Percentiles rank a stretch among this genome's conserved stretches.
Conservation (phyloP, 805 yeast genomes). For the Lipomyces spencermartinsiae region DNA sequence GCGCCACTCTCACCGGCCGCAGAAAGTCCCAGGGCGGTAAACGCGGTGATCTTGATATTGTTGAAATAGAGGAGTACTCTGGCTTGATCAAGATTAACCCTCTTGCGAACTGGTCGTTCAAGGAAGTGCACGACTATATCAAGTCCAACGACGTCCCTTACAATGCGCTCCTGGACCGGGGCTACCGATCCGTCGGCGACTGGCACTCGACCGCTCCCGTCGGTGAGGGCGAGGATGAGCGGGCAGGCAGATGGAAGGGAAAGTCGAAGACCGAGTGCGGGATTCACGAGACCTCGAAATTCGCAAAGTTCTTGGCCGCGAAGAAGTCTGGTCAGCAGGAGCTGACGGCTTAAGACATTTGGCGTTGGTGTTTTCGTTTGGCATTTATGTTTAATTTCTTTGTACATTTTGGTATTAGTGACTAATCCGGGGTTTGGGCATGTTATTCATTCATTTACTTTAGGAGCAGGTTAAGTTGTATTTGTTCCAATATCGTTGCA, state of each 20-base stretch:
- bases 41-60: conserved; percentile 69
- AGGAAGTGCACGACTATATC: conserved; percentile 71
- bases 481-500: background rate
- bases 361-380: conserved; percentile 2
- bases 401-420: background rate
- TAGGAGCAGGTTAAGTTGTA: background rate
- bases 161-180: conserved; percentile 80
- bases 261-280: conserved; percentile 94
- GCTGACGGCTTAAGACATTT: conserved; percentile 5
- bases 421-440: background rate
- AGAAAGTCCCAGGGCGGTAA: conserved; percentile 90
- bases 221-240: conserved; percentile 88
- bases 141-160: conserved; percentile 78
- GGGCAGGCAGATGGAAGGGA: conserved; percentile 98
- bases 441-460: background rate
- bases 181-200: conserved; percentile 92
- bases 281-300: conserved; percentile 81
- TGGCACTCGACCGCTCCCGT: conserved; percentile 94
- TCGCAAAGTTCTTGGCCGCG: conserved; percentile 59
- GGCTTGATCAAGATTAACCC: conserved; percentile 89
- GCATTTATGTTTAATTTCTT: background rate
- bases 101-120: conserved; percentile 79
- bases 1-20: conserved; percentile 90
- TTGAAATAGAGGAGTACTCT: conserved; percentile 74
- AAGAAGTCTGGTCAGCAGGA: conserved; percentile 15